These are phyloP conservation scores for Capsella bursapastoris DNA, from an alignment of 345 rosid genomes.

Conservation along the genomic window DNA sequence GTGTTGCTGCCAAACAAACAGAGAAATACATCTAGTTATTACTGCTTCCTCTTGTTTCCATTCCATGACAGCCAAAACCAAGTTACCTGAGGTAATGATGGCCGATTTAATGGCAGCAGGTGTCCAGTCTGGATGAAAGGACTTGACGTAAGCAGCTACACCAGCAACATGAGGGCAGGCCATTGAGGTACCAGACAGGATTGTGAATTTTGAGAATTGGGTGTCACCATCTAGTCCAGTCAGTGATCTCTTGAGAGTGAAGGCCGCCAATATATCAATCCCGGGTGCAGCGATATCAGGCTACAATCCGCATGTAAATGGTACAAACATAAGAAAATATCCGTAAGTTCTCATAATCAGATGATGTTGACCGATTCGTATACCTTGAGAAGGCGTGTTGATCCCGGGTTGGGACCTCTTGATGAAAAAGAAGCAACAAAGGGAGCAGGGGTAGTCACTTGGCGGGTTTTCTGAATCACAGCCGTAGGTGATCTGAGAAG, in stretches of 20 bases:
- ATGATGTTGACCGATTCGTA: background rate
- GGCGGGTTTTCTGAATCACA: conserved; percentile 58
- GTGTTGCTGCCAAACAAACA: conserved; percentile 55
- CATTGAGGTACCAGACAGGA: conserved; percentile 96
- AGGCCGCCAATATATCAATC: conserved; percentile 79
- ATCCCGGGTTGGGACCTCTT: conserved; percentile 86
- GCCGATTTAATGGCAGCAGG: conserved; percentile 90
- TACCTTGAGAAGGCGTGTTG: conserved; percentile 77
- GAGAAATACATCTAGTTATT: conserved; percentile 4
- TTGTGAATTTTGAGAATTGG: conserved; percentile 65
- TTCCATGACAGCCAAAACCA: background rate
- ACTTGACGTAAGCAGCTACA: conserved; percentile 83
- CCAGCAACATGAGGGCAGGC: conserved; percentile 92
- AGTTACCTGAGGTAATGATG: conserved; percentile 80
- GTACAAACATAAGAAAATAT: background rate
- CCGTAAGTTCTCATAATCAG: background rate
- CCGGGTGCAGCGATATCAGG: conserved; percentile 96
- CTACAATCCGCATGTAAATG: conserved; percentile 44
- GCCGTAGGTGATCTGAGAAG: conserved; percentile 71
- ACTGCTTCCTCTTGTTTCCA: background rate
- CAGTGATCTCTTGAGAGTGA: conserved; percentile 72
- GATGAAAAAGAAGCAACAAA: conserved; percentile 87
- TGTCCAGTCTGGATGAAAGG: conserved; percentile 84
- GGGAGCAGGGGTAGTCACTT: conserved; percentile 68
- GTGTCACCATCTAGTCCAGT: conserved; percentile 88